phyloP scores from a whole-genome alignment of 768 basidiomycete species.

The Sistotremastrum niveocremeum region DNA sequence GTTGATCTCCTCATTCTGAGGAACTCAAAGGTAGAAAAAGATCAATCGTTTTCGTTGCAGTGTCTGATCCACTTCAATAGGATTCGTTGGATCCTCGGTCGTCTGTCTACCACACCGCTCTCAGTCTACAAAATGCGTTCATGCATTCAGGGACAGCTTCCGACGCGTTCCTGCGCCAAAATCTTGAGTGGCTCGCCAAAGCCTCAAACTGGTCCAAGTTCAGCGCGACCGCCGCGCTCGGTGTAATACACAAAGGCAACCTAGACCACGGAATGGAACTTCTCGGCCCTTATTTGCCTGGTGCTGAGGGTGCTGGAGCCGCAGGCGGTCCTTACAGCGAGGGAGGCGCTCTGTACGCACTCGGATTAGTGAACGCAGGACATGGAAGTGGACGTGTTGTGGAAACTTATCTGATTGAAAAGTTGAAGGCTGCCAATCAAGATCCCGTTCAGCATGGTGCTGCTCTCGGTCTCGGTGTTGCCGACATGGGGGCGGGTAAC shows the following conservation, averaged over 20 bases:
- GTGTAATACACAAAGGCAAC: conserved; percentile 96
- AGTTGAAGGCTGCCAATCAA: conserved; percentile 58
- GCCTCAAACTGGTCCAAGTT: conserved; percentile 99
- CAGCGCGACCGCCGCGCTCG: conserved; percentile 90
- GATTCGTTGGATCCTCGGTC: conserved; percentile 87
- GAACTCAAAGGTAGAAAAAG: conserved; percentile 60
- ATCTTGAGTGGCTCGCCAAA: conserved; percentile 90
- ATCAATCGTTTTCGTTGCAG: background rate
- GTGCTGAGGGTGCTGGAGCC: conserved; percentile 55
- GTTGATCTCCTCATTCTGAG: conserved; percentile 86
- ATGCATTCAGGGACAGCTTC: conserved; percentile 98
- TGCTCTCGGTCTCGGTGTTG: conserved; percentile 90
- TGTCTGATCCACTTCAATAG: conserved; percentile 22
- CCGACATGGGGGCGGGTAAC: conserved; percentile 86
- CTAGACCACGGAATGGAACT: conserved; percentile 87
- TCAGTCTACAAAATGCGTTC: conserved; percentile 94
- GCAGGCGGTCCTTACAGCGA: conserved; percentile 81
- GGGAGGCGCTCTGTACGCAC: conserved; percentile 89
- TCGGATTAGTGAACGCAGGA: conserved; percentile 90
- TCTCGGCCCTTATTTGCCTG: conserved; percentile 87
- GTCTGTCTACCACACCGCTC: conserved; percentile 93
- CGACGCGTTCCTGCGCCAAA: conserved; percentile 85
- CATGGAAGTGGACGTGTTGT: conserved; percentile 60
- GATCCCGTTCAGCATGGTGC: conserved; percentile 97
- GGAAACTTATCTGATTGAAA: conserved; percentile 65